Percentiles rank a stretch among this genome's conserved stretches.
phyloP scores from a whole-genome alignment of 768 basidiomycete species.

The Lactarius vividus region DNA sequence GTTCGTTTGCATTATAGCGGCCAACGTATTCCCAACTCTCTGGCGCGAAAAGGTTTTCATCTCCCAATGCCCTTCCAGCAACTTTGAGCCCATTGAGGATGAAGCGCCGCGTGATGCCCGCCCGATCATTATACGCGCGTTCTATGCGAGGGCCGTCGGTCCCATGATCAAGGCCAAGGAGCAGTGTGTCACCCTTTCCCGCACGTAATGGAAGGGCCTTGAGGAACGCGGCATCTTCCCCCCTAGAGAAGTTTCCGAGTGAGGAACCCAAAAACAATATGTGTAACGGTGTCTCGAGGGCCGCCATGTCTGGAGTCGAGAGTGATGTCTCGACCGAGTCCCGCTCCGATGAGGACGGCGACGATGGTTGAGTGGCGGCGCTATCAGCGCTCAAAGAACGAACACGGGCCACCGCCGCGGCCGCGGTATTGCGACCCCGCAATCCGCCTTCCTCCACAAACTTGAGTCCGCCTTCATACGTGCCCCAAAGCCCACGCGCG shows the following conservation, averaged over 20 bases:
- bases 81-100: constrained; percentile 82
- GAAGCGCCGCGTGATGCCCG: constrained; percentile 69
- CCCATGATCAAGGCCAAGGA: constrained; percentile 90
- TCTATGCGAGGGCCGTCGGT: constrained; percentile 71
- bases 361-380: constrained; percentile 25
- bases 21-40: constrained; percentile 74
- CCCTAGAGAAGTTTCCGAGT: constrained; percentile 82
- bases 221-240: constrained; percentile 70
- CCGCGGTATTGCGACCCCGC: constrained; percentile 30
- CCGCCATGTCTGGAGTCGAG: constrained; percentile 47
- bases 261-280: constrained; percentile 91
- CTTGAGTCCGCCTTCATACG: constrained; percentile 85
- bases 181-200: constrained; percentile 73
- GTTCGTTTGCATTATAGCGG: constrained; percentile 52
- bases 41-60: constrained; percentile 60
- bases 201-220: constrained; percentile 73
- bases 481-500: constrained; percentile 85
- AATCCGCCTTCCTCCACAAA: constrained; percentile 70
- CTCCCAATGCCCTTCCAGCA: constrained; percentile 66
- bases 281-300: constrained; percentile 55
- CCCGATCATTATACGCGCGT: constrained; percentile 79
- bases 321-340: constrained; percentile 35
- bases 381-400: constrained; percentile 42
- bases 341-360: constrained; percentile 24
- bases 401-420: constrained; percentile 9